phyloP scores from a whole-genome alignment of 2,329 filamentous ascomycete species.

The Pyrenochaeta sp. region DNA sequence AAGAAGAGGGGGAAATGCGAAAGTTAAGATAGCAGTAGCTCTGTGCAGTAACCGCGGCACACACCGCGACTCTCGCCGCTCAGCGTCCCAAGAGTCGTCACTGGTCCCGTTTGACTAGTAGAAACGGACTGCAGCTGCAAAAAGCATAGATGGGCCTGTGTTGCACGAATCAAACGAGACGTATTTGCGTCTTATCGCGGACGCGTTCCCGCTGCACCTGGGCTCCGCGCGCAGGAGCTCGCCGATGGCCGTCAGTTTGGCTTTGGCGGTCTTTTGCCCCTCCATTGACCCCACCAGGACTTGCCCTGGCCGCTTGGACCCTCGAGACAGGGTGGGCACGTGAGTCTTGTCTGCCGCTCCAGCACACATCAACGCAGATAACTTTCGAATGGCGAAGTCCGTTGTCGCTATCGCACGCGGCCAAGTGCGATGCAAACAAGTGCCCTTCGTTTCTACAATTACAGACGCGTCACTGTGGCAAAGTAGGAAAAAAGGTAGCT shows the following conservation, averaged over 20 bases:
- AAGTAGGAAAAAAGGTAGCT: no score
- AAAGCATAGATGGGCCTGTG: background rate
- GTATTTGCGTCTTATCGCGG: constrained; percentile 24
- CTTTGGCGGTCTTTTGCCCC: constrained; percentile 19
- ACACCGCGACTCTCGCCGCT: constrained; percentile 1
- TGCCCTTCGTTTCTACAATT: no score
- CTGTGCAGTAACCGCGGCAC: constrained; percentile 6
- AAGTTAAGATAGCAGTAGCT: constrained; percentile 19
- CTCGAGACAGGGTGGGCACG: constrained; percentile 3
- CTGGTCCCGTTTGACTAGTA: background rate
- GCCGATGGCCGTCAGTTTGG: constrained; percentile 31
- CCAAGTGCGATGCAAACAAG: no score
- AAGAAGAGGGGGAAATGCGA: constrained; percentile 20
- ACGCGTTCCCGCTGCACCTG: constrained; percentile 13
- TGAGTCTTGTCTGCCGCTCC: no score
- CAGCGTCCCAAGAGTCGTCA: background rate
- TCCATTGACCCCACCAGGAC: constrained; percentile 9
- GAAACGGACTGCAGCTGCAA: background rate
- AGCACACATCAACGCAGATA: no score
- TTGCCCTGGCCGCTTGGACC: no score
- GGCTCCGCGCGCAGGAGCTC: constrained; percentile 34
- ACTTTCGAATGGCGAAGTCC: background rate
- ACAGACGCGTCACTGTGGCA: no score
- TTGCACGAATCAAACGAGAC: constrained; percentile 22
- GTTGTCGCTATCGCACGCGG: no score